phyloP scores from a whole-genome alignment of 257 asterid species.

The Lithospermum erythrorhizon region DNA sequence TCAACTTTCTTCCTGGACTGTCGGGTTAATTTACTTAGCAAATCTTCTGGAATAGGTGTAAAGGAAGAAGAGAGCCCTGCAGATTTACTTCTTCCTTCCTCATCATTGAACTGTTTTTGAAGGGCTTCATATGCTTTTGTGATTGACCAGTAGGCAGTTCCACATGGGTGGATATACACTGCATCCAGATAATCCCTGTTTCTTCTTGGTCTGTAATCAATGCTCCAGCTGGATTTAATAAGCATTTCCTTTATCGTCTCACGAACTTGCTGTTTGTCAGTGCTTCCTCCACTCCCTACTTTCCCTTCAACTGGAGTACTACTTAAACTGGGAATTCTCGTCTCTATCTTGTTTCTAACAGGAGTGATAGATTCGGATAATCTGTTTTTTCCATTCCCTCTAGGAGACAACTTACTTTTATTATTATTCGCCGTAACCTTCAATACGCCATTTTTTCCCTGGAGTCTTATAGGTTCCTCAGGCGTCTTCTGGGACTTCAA shows the following conservation, averaged over 20 bases:
- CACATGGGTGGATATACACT: slow-evolving; percentile 73
- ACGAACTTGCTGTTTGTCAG: slow-evolving; percentile 85
- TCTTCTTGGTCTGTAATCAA: slow-evolving; percentile 92
- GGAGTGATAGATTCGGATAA: slow-evolving; percentile 15
- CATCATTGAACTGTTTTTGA: slow-evolving; percentile 60
- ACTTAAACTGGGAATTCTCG: background rate
- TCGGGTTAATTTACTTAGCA: slow-evolving; percentile 75
- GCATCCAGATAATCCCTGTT: slow-evolving; percentile 94
- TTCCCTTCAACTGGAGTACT: slow-evolving; percentile 22
- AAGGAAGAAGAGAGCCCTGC: slow-evolving; percentile 45
- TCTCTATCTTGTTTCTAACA: slow-evolving; percentile 15
- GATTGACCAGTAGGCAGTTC: slow-evolving; percentile 98
- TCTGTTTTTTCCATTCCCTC: slow-evolving; percentile 25
- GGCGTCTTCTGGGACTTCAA: slow-evolving; percentile 39
- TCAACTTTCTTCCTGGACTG: slow-evolving; percentile 82
- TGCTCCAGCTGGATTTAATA: slow-evolving; percentile 69
- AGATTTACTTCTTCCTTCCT: slow-evolving; percentile 22
- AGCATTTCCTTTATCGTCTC: slow-evolving; percentile 86
- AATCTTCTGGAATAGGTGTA: slow-evolving; percentile 66
- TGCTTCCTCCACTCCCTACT: slow-evolving; percentile 66
- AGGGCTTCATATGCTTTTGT: slow-evolving; percentile 92
- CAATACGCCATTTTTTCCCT: slow-evolving; percentile 93
- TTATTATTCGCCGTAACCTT: slow-evolving; percentile 67
- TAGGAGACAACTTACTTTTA: slow-evolving; percentile 13
- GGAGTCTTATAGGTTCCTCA: slow-evolving; percentile 63